These are phyloP conservation scores for Pachyrhizus erosus DNA, from an alignment of 306 rosid species.

Conservation along the genomic window DNA sequence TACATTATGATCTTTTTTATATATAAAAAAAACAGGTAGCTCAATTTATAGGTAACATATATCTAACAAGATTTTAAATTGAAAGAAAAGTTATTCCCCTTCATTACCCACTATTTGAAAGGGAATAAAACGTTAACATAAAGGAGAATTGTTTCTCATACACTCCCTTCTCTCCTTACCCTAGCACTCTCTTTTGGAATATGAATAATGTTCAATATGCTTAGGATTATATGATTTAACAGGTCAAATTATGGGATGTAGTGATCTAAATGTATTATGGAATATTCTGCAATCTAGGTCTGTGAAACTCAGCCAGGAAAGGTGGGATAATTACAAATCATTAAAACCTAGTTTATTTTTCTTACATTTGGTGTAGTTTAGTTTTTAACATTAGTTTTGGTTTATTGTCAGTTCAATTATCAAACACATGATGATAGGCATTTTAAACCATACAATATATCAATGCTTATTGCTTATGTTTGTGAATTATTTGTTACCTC, in stretches of 20 bases:
- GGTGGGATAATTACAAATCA: background rate
- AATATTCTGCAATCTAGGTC: background rate
- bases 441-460: background rate
- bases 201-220: background rate
- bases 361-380: background rate
- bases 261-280: background rate
- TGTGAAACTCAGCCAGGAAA: background rate
- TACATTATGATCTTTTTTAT: constrained; percentile 3
- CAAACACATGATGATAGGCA: background rate
- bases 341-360: background rate
- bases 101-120: background rate
- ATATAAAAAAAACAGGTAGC: background rate
- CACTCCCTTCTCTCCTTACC: background rate
- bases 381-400: constrained; percentile 21
- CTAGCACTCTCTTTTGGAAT: constrained; percentile 26
- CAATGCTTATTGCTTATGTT: constrained; percentile 28
- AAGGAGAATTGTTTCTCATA: constrained; percentile 19
- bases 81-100: background rate
- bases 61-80: background rate
- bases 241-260: constrained; percentile 10
- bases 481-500: constrained; percentile 41
- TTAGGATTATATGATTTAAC: constrained; percentile 1
- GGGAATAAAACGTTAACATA: background rate
- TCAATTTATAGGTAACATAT: constrained; percentile 12
- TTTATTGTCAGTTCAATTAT: background rate